A percentile compares a stretch with the other conserved stretches of the same genome.
Evolutionary conservation across 2,329 filamentous ascomycete species (phyloP).

Genomic region (Exserohilum turcica): DNA sequence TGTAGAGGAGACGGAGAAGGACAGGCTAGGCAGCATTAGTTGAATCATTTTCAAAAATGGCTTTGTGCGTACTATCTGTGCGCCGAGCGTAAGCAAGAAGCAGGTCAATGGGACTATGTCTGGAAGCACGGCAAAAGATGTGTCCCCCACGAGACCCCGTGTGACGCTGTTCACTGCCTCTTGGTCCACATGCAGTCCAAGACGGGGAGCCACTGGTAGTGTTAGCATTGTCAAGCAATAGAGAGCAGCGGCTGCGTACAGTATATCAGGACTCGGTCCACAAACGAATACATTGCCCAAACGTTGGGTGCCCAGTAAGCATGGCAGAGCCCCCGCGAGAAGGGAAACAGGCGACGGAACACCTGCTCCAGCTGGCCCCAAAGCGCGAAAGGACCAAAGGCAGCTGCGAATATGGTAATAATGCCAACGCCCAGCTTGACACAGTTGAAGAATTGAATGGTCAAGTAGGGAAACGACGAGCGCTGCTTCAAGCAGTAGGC

Average conservation of each 20-base stretch:
- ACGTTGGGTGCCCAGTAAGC: slow-evolving; percentile 98
- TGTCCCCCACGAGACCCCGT: slow-evolving; percentile 89
- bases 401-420: slow-evolving; percentile 71
- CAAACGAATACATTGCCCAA: slow-evolving; percentile 96
- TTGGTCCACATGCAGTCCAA: slow-evolving; percentile 74
- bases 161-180: slow-evolving; percentile 87
- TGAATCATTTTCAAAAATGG: not conserved
- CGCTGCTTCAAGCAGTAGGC: slow-evolving; percentile 82
- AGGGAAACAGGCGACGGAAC: slow-evolving; percentile 84
- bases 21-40: slow-evolving; percentile 46
- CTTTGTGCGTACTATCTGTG: slow-evolving; percentile 66
- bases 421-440: slow-evolving; percentile 82
- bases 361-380: slow-evolving; percentile 85
- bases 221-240: slow-evolving; percentile 5
- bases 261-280: slow-evolving; percentile 80
- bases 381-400: slow-evolving; percentile 85
- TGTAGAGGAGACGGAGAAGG: slow-evolving; percentile 78
- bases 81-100: slow-evolving; percentile 80
- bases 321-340: slow-evolving; percentile 90
- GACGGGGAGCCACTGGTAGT: slow-evolving; percentile 73
- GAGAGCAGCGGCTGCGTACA: slow-evolving; percentile 59
- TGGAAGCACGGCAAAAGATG: slow-evolving; percentile 89
- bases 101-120: slow-evolving; percentile 81
- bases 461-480: slow-evolving; percentile 69
- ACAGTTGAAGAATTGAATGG: slow-evolving; percentile 76